These are phyloP conservation scores for Penicillium sp. DNA, from an alignment of 2,329 filamentous ascomycete genomes.

Conservation along the genomic window DNA sequence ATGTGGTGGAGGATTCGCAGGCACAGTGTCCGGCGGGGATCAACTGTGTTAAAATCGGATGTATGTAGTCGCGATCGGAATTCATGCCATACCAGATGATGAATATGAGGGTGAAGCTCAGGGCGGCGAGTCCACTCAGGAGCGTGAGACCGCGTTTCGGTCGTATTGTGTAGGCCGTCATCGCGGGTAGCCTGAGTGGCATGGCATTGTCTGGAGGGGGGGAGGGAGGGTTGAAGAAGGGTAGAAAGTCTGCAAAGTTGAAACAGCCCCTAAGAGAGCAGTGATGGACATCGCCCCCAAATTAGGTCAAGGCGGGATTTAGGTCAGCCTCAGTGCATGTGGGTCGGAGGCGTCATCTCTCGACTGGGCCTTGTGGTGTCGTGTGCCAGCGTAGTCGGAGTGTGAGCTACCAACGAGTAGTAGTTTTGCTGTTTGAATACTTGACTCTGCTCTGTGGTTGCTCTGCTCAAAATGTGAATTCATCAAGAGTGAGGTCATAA, in stretches of 20 bases:
- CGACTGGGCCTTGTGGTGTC: neutral
- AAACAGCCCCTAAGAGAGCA: neutral
- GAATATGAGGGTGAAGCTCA: conserved; percentile 21
- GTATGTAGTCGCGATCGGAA: conserved; percentile 38
- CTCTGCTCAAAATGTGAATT: no score
- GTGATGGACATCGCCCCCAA: neutral
- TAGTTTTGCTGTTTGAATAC: neutral
- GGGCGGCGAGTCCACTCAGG: conserved; percentile 22
- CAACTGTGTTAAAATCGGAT: conserved; percentile 39
- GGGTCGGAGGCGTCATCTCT: conserved; percentile 1
- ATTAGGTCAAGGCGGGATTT: neutral
- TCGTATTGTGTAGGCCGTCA: conserved; percentile 26
- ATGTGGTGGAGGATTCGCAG: conserved; percentile 40
- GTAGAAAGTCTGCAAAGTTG: neutral
- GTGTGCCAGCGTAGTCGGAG: no score
- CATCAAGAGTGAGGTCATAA: no score
- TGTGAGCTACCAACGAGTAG: neutral
- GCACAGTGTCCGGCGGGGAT: conserved; percentile 44
- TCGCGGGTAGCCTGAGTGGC: conserved; percentile 4
- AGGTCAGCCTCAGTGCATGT: neutral
- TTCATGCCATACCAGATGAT: conserved; percentile 39
- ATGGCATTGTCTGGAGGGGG: conserved; percentile 4
- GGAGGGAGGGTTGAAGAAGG: no score
- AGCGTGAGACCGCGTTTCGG: conserved; percentile 24
- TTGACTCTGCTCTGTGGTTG: no score